Evolutionary conservation across 352 stramenopile species (phyloP), one percentile per base, ranked within the genome.

Genomic region (Pythium myriotylum): DNA sequence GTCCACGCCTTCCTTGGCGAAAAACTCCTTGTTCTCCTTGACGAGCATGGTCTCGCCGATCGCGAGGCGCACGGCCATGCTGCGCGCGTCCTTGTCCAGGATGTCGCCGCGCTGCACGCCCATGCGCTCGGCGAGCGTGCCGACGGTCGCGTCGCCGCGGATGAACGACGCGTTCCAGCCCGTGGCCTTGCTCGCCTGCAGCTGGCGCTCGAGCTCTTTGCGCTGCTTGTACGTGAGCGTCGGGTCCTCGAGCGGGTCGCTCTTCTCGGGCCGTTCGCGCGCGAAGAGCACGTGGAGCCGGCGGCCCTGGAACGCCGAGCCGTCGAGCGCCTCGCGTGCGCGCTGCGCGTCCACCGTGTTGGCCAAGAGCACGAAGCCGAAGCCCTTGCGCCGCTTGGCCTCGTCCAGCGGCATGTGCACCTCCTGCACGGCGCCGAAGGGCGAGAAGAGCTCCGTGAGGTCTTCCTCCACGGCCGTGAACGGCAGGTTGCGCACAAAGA

Each of bases 31-130:
- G 81, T 99, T 99, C 62, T 99, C 96, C 72, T 98, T 91, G 42
- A 99, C 93, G 17, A 99, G 84, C 66, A 98, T 96, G 22, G 97
- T 99, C 77, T 99, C 97, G 40, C 89, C 97, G 61, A 99, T 90
- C 37, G 97, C 97, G 48, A 99, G 77, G n/a, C 95, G 83, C 41
- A 99, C 97, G 16, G 97, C 97, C 77, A 98, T 97, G 77, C 99
- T 98, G 17, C 95, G 96, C 23, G 91, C 84, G 72, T 98, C 92
- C 16, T 97, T 89, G 72, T 97, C 91, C 56, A 99, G 78, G n/a
- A 99, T 93, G 47, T 98, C 94, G 53, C 89, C 91, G 49, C 96
- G 97, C 57, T 95, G 88, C n/a, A 98, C 75, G 26, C 91, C 91
- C 73, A 98, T 92, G 24, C 83, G 81, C 60, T 89, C 74, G 1